phyloP scores from a whole-genome alignment of 1,284 basidiomycete species.

The Fomitopsis betulina region DNA sequence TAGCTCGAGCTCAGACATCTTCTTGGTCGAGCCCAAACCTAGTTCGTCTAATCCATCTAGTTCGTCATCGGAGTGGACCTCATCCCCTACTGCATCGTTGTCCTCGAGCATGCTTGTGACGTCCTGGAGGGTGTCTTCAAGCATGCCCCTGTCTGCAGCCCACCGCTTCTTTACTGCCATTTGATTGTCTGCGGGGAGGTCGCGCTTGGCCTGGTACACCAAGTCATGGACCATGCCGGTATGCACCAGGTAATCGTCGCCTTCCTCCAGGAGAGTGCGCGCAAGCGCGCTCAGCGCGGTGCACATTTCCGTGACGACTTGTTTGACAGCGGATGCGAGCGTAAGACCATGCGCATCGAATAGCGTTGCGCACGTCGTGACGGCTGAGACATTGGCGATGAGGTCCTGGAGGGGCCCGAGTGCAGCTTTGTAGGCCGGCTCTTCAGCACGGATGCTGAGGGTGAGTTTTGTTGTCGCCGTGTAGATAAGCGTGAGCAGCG shows the following conservation, averaged over 20 bases:
- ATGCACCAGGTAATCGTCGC: conserved; percentile 49
- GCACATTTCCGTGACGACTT: conserved; percentile 41
- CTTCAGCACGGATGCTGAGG: conserved; percentile 58
- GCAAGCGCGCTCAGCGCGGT: conserved; percentile 39
- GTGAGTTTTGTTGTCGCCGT: conserved; percentile 59
- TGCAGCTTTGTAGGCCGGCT: conserved; percentile 52
- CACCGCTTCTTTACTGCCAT: conserved; percentile 56
- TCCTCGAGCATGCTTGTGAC: conserved; percentile 50
- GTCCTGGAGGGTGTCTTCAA: conserved; percentile 61
- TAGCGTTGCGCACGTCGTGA: conserved; percentile 54
- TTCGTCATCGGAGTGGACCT: conserved; percentile 36
- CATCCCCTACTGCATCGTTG: conserved; percentile 20
- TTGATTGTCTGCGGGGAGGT: conserved; percentile 53
- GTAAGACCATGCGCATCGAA: conserved; percentile 52
- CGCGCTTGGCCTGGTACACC: conserved; percentile 48
- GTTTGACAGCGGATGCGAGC: conserved; percentile 45
- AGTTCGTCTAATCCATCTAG: conserved; percentile 51
- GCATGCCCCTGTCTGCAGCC: conserved; percentile 48
- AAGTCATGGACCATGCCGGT: conserved; percentile 64
- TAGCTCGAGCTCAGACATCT: conserved; percentile 24
- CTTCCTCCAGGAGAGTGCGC: conserved; percentile 31
- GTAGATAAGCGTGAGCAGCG: conserved; percentile 60
- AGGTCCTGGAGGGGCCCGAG: conserved; percentile 56
- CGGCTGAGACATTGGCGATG: conserved; percentile 44
- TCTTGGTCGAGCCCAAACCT: conserved; percentile 38